Evolutionary conservation across 2,329 filamentous ascomycete genomes (phyloP).

Genomic region (Thermoascus crustaceus): DNA sequence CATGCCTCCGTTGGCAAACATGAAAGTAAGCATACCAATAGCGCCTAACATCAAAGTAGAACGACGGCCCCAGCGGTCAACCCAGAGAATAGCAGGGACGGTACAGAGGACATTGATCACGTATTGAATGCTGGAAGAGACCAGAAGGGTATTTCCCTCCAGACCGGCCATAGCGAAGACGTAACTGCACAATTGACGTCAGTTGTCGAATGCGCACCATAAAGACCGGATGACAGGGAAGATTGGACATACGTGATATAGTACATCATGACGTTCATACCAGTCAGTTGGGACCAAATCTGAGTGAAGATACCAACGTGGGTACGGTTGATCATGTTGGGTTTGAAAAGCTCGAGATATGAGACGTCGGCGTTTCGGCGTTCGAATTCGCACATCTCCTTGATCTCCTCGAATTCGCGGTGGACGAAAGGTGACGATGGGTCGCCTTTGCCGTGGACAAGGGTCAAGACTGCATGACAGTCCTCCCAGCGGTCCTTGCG

Average conservation of each 20-base stretch:
- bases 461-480: slow-evolving; percentile 46
- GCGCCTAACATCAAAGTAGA: slow-evolving; percentile 58
- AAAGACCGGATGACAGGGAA: slow-evolving; percentile 4
- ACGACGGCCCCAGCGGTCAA: slow-evolving; percentile 70
- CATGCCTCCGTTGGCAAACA: slow-evolving; percentile 38
- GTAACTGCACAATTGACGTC: too few species aligned
- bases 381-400: slow-evolving; percentile 66
- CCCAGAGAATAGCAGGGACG: slow-evolving; percentile 62
- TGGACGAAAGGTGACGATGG: slow-evolving; percentile 33
- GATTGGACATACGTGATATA: slow-evolving; percentile 45
- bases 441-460: slow-evolving; percentile 49
- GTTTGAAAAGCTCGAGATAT: slow-evolving; percentile 64
- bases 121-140: slow-evolving; percentile 63
- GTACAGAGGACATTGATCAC: slow-evolving; percentile 77
- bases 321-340: slow-evolving; percentile 66
- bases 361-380: slow-evolving; percentile 59
- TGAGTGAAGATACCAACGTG: slow-evolving; percentile 64
- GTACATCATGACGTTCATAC: slow-evolving; percentile 71
- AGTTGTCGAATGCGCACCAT: slow-evolving; percentile 16
- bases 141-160: slow-evolving; percentile 49
- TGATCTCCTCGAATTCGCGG: slow-evolving; percentile 63
- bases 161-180: slow-evolving; percentile 66
- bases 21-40: slow-evolving; percentile 49
- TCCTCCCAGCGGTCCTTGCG: slow-evolving; percentile 60
- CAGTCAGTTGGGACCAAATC: slow-evolving; percentile 68